phyloP scores from a whole-genome alignment of 495 filamentous ascomycete genomes.

The Talaromyces borbonicus region DNA sequence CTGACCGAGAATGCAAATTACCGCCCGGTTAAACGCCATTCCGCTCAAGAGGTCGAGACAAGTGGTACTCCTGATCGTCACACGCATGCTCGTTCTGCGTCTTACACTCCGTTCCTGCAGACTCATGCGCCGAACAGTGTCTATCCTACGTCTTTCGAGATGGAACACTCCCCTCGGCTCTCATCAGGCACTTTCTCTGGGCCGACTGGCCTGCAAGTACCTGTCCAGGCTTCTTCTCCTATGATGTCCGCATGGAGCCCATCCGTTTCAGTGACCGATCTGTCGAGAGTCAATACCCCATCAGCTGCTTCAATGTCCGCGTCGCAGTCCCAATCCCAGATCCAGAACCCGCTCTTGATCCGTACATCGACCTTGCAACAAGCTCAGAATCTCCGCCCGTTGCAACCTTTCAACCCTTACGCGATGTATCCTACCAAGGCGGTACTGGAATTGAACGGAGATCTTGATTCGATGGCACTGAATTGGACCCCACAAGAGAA shows the following conservation, averaged over 20 bases:
- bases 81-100: slow-evolving; percentile 27
- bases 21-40: slow-evolving; percentile 35
- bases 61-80: slow-evolving; percentile 14
- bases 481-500: slow-evolving; percentile 75
- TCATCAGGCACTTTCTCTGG: slow-evolving; percentile 22
- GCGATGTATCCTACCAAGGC: slow-evolving; percentile 81
- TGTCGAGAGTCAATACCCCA: slow-evolving; percentile 23
- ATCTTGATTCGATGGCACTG: slow-evolving; percentile 68
- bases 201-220: slow-evolving; percentile 24
- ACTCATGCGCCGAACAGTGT: slow-evolving; percentile 25
- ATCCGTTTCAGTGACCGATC: slow-evolving; percentile 21
- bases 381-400: slow-evolving; percentile 32
- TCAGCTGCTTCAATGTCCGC: slow-evolving; percentile 29
- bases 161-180: slow-evolving; percentile 22
- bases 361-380: slow-evolving; percentile 75
- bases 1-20: slow-evolving; percentile 31
- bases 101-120: slow-evolving; percentile 39
- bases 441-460: slow-evolving; percentile 70
- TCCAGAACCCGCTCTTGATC: slow-evolving; percentile 58
- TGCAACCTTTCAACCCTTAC: slow-evolving; percentile 65
- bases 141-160: slow-evolving; percentile 21
- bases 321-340: no score
- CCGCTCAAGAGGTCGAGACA: slow-evolving; percentile 31
- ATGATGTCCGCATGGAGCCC: slow-evolving; percentile 37
- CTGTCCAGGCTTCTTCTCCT: slow-evolving; percentile 32